These are phyloP conservation scores for Tuber magnatum DNA, from an alignment of 495 filamentous ascomycete species.

Conservation along the genomic window DNA sequence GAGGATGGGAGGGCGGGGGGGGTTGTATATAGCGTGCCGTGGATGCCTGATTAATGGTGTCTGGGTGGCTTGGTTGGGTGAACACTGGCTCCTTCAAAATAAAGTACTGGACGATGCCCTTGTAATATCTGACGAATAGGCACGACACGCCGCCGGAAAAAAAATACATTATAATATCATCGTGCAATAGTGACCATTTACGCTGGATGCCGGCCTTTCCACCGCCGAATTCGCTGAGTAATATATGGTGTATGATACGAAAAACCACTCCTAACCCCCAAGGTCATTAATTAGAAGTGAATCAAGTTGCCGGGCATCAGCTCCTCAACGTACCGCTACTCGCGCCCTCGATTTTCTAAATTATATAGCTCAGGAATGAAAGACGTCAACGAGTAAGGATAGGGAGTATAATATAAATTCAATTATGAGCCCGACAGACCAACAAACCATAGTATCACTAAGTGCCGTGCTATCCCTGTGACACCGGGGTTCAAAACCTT, in stretches of 20 bases:
- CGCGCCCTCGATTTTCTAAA: background rate
- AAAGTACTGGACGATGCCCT: background rate
- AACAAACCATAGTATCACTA: background rate
- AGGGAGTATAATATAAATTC: background rate
- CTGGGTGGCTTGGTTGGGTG: background rate
- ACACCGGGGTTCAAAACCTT: too few relatives aligned
- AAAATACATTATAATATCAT: background rate
- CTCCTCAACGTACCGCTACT: background rate
- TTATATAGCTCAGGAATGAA: background rate
- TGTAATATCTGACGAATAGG: background rate
- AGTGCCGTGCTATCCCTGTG: too few relatives aligned
- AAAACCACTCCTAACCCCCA: background rate
- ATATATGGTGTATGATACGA: background rate
- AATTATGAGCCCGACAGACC: background rate
- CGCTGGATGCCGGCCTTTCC: background rate
- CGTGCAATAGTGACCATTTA: background rate
- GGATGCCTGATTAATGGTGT: background rate
- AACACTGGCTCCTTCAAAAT: background rate
- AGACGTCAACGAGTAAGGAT: background rate
- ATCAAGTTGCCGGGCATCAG: background rate
- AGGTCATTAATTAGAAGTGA: background rate
- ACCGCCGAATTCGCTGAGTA: background rate
- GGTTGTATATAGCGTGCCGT: background rate
- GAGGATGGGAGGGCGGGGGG: background rate
- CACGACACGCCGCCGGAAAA: background rate